phyloP scores from a whole-genome alignment of 306 rosid species.

The Vachellia pachyceras region DNA sequence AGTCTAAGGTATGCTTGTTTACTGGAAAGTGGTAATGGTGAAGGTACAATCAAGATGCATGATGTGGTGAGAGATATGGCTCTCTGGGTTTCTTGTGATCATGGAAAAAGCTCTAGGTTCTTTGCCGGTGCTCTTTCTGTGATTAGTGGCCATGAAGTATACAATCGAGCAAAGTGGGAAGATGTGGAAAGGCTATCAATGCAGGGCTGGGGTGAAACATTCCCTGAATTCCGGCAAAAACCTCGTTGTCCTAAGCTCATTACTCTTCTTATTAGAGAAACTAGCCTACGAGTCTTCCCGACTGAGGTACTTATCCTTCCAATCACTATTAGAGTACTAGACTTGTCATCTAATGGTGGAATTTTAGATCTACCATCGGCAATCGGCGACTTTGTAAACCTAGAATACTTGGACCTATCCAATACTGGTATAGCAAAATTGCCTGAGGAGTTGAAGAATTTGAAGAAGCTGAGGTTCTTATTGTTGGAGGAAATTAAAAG shows the following conservation, averaged over 20 bases:
- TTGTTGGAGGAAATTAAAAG: neutral
- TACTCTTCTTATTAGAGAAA: too few relatives aligned
- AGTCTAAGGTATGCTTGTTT: neutral
- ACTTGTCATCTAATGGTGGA: too few relatives aligned
- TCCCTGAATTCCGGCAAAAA: too few relatives aligned
- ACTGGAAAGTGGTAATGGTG: neutral
- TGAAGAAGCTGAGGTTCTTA: neutral
- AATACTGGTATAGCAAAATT: neutral
- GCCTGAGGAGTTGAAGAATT: neutral
- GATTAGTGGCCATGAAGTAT: neutral
- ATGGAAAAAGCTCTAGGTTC: neutral
- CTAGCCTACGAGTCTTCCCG: too few relatives aligned
- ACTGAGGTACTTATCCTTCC: too few relatives aligned
- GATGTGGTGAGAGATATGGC: conserved; percentile 14
- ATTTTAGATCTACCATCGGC: neutral
- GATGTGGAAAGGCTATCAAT: neutral
- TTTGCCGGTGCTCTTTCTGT: neutral
- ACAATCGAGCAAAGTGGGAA: neutral
- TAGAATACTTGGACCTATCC: neutral
- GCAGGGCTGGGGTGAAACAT: neutral
- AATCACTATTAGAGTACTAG: too few relatives aligned
- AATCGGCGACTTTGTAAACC: neutral
- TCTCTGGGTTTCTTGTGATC: conserved; percentile 13
- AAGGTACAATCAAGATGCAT: conserved; percentile 5
- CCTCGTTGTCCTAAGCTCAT: too few relatives aligned